A percentile compares a stretch with the other conserved stretches of the same genome.
Conservation (phyloP, 352 stramenopile species). For the Globisporangium abappressorium region DNA sequence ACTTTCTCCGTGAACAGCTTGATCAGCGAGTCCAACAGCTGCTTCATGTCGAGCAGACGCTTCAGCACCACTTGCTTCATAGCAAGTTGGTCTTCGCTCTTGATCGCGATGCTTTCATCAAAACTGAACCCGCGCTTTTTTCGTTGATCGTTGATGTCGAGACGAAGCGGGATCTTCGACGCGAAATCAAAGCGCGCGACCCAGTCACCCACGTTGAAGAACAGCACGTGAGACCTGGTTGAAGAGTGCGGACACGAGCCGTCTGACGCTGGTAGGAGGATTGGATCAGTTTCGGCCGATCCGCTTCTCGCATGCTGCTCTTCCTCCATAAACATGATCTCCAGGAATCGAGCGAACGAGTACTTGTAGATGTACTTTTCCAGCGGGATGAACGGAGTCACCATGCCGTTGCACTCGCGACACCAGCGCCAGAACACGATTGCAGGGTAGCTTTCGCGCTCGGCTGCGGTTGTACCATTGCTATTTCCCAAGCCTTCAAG, state of each 20-base stretch:
- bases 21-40: conserved; percentile 42
- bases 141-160: conserved; percentile 15
- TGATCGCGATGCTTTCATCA: background rate
- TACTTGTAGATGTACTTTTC: conserved; percentile 96
- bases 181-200: conserved; percentile 71
- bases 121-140: conserved; percentile 14
- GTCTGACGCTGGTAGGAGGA: conserved; percentile 14
- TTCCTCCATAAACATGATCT: conserved; percentile 93
- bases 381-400: conserved; percentile 88
- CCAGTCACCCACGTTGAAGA: conserved; percentile 76
- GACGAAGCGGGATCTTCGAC: conserved; percentile 36
- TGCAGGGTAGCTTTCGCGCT: conserved; percentile 36
- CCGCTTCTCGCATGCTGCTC: conserved; percentile 28
- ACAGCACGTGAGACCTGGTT: conserved; percentile 68
- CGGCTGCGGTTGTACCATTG: conserved; percentile 15
- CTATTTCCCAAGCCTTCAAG: conserved; percentile 1
- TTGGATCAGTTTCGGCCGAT: background rate
- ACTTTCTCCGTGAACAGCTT: conserved; percentile 63
- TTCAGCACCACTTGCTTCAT: conserved; percentile 28
- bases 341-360: conserved; percentile 97
- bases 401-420: conserved; percentile 90
- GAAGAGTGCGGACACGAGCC: conserved; percentile 41
- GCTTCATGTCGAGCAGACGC: conserved; percentile 31
- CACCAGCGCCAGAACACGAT: conserved; percentile 98
- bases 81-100: conserved; percentile 21